Base-by-base conservation (phyloP, 2,329 filamentous ascomycete genomes). In the Aspergillus latus region DNA sequence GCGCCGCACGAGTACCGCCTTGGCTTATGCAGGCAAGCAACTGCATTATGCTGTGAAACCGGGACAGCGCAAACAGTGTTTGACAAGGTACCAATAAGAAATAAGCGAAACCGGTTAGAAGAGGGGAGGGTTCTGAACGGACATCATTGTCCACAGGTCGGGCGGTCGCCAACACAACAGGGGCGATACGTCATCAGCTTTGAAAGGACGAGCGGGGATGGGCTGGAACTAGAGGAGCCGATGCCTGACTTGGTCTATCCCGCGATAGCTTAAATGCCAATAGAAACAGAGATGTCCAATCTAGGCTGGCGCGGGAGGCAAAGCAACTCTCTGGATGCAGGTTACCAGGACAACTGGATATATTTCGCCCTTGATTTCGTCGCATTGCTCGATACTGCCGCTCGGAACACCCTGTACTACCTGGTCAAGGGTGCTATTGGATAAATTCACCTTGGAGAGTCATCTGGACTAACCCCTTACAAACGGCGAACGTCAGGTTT, bases 1-100 rank as follows among this genome's bases (percentile, higher is more conserved):
- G 39, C 45, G 36, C 44, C 30, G 39, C 44, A 30, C 15, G 21
- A 49, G 36, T 43, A 42, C 44, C 36, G 45, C 26, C 52, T 54
- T 54, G 45, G 52, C 52, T 43, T 15, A 48, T 54, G 52, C 44
- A 54, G 52, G 52, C 52, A 54, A 29, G 52, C 52, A 43, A 36
- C 32, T 52, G 52, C 52, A 54, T 21, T 34, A 6, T 15, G 44
- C 9, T 43, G 45, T 54, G 52, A 49, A 48, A 54, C 44, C 28
- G 39, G 21, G 29, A 54, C 45, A 48, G 10, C 30, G 46, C 52
- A 49, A 49, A 44, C 45, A 49, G 28, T 49, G n/a, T 43, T 47
- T 50, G 37, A 44, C 6, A 10, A 36, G 15, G 11, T 52, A 30
- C 39, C 49, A 52, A 52, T 52, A 52, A 30, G 30, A 52, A 15